Percentiles rank a stretch among this genome's conserved stretches.
Conservation (phyloP, 805 yeast genomes). For the Wickerhamiella cacticola region DNA sequence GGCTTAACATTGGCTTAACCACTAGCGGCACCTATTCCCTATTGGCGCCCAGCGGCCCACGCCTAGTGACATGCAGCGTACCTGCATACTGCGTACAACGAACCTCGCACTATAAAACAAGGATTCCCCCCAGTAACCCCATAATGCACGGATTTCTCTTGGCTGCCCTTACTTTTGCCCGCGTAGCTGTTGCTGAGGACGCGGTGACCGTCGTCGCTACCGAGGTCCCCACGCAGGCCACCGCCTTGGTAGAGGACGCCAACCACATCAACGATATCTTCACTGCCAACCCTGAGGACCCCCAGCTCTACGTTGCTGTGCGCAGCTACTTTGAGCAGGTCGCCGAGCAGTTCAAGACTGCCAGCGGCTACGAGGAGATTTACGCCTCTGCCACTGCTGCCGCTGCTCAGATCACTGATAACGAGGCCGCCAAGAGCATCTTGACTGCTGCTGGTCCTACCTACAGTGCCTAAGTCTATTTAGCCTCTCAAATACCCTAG, state of each 20-base stretch:
- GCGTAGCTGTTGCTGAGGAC: neutral
- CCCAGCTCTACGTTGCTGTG: neutral
- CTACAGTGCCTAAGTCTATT: neutral
- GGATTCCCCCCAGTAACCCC: too few species aligned
- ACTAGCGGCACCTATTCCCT: too few species aligned
- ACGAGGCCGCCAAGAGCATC: neutral
- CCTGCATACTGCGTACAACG: too few species aligned
- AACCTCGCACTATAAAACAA: too few species aligned
- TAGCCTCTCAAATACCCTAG: neutral
- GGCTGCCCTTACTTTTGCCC: neutral
- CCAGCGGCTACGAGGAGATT: neutral
- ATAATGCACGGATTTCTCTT: neutral
- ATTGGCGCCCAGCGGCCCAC: too few species aligned
- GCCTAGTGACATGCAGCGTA: too few species aligned
- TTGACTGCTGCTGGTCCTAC: neutral
- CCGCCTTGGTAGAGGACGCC: neutral
- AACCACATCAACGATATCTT: neutral
- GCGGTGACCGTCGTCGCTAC: neutral
- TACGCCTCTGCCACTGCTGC: neutral
- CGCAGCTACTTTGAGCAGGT: slow-evolving; percentile 2
- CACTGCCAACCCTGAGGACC: neutral
- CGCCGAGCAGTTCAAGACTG: neutral
- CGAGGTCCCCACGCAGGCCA: neutral
- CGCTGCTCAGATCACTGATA: neutral
- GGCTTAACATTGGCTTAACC: too few species aligned